Base-by-base conservation (phyloP, 108 stramenopile species). In the Nitzschia palea region DNA sequence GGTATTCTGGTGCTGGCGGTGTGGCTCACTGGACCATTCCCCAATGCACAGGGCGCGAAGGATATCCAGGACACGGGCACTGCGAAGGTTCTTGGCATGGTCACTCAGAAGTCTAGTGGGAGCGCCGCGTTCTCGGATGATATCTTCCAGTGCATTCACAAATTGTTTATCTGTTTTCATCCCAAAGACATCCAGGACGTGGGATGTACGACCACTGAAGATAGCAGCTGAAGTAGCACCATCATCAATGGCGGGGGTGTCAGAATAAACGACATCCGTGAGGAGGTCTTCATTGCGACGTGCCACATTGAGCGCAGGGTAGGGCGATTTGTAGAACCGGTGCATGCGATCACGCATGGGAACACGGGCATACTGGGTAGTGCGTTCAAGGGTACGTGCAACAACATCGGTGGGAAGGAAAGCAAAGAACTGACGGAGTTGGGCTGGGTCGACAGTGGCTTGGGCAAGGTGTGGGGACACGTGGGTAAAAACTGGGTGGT, bases 311-410 rank as follows among this genome's bases (percentile, higher is more conserved):
- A 55, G 26, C 20, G 54, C 62, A 18, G 71, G 71, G 22, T 32
- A 30, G 28, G 43, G 35, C 0, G 64, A 65, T 26, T 43, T 23
- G 53, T 29, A 72, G 20, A 20, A 32, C 23, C 33, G 23, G 15
- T 29, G 17, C 53, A 70, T 20, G 25, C 14, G 43, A 23, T 15
- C 8, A 22, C 29, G n/a, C 2, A 8, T 29, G 28, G 56, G 37
- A n/a, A 51, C 12, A 27, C 45, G 29, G 37, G 32, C 62, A 44
- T 28, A 77, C 47, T 77, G 70, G 0, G 75, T 76, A 47, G 68
- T 70, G 17, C 26, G 17, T 18, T 61, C 42, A 30, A 76, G 44
- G 23, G 75, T 70, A 14, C 34, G 23, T 44, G 57, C 1, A 0
- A 77, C 47, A 1, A 35, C 27, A 9, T 61, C 33, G 2, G 14